Conservation (phyloP, 805 yeast species). For the Suhomyces sp. region DNA sequence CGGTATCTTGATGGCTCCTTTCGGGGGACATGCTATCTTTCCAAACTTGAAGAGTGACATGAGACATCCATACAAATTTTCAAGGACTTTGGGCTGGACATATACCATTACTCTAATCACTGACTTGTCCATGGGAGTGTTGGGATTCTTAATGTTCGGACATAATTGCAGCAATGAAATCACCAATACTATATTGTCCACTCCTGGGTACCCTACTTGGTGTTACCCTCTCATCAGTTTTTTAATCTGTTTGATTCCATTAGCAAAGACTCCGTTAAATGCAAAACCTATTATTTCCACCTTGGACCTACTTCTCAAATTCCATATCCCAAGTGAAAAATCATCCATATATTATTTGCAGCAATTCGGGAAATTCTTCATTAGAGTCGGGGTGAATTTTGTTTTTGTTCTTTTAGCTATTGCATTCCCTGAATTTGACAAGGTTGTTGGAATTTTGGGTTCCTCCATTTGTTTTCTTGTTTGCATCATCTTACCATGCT, state of each 20-base stretch:
- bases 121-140: constrained; percentile 59
- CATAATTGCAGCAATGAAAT: constrained; percentile 63
- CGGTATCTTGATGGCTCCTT: constrained; percentile 73
- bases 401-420: constrained; percentile 25
- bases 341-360: not conserved
- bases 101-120: constrained; percentile 58
- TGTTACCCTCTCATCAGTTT: constrained; percentile 35
- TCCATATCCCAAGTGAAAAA: constrained; percentile 8
- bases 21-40: constrained; percentile 83
- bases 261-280: constrained; percentile 42
- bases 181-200: constrained; percentile 69
- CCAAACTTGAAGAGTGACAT: constrained; percentile 76
- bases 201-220: constrained; percentile 65
- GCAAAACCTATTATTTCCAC: constrained; percentile 40
- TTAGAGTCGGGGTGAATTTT: constrained; percentile 25
- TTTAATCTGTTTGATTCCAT: constrained; percentile 39
- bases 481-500: constrained; percentile 40
- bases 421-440: constrained; percentile 38
- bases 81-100: constrained; percentile 51
- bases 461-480: constrained; percentile 42
- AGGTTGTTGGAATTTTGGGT: constrained; percentile 41
- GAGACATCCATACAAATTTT: constrained; percentile 66
- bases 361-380: constrained; percentile 8
- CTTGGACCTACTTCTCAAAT: constrained; percentile 28
- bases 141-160: constrained; percentile 85